These are phyloP conservation scores for Dendrostoma leiphaemia DNA, from an alignment of 2,329 filamentous ascomycete species.

Conservation along the genomic window DNA sequence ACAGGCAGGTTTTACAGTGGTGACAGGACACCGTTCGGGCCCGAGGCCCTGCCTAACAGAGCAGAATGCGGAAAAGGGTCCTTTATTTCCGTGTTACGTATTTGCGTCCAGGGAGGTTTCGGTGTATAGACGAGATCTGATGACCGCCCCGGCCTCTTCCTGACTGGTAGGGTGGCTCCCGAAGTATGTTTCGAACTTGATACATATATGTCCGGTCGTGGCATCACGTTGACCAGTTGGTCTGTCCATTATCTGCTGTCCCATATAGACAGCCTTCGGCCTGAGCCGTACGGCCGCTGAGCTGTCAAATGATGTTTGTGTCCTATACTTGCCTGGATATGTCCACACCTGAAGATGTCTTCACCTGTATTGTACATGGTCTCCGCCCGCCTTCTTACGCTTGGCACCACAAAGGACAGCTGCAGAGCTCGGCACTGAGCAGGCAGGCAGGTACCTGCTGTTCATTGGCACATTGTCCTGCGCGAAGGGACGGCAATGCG, in stretches of 20 bases:
- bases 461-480: conserved; percentile 2
- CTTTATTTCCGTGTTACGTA: conserved; percentile 2
- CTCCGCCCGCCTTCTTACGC: background rate
- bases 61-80: background rate
- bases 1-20: background rate
- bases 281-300: background rate
- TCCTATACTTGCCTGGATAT: too few species aligned
- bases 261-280: background rate
- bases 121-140: background rate
- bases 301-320: background rate
- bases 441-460: background rate
- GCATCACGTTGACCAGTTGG: background rate
- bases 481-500: background rate
- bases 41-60: too few species aligned
- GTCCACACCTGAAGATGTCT: too few species aligned
- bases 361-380: too few species aligned
- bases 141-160: conserved; percentile 1
- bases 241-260: background rate
- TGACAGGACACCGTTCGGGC: background rate
- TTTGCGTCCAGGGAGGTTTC: background rate
- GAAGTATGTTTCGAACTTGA: conserved; percentile 1
- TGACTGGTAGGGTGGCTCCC: conserved; percentile 4
- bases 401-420: background rate
- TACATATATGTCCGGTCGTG: background rate
- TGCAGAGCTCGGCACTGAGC: background rate